Evolutionary conservation across 179 eudicot species (phyloP).

Genomic region (Corrigiola litoralis): DNA sequence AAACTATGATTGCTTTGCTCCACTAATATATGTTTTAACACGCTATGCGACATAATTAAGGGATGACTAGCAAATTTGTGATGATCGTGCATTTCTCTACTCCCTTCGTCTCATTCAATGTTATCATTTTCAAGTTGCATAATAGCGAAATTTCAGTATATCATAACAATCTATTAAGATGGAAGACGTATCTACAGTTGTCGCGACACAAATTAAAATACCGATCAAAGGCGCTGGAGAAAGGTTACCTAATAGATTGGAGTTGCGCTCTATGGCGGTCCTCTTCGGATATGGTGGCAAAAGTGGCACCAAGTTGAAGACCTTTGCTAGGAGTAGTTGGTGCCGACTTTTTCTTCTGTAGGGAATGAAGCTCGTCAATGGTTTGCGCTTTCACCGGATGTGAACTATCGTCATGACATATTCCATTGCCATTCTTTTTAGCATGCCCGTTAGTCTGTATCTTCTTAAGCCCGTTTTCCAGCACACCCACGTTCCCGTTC

Average conservation of each 20-base stretch:
- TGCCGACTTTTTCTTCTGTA: constrained; percentile 55
- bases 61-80: too few species aligned
- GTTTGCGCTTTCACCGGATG: constrained; percentile 53
- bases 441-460: constrained; percentile 29
- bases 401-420: constrained; percentile 54
- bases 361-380: constrained; percentile 55
- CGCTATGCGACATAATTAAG: too few species aligned
- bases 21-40: too few species aligned
- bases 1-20: too few species aligned
- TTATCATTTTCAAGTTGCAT: too few species aligned
- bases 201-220: too few species aligned
- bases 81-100: too few species aligned
- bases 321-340: constrained; percentile 44
- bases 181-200: too few species aligned
- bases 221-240: too few species aligned
- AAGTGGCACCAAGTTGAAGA: constrained; percentile 6
- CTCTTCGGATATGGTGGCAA: constrained; percentile 30
- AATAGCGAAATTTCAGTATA: too few species aligned
- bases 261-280: constrained; percentile 55
- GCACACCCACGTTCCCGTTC: neutral
- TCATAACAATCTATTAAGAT: too few species aligned
- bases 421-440: constrained; percentile 23
- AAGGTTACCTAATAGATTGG: constrained; percentile 53
- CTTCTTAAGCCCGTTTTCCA: constrained; percentile 33
- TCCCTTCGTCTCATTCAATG: too few species aligned